Evolutionary conservation across 805 yeast genomes (phyloP), one percentile per base, ranked within the genome.

Genomic region (Candida adriatica): DNA sequence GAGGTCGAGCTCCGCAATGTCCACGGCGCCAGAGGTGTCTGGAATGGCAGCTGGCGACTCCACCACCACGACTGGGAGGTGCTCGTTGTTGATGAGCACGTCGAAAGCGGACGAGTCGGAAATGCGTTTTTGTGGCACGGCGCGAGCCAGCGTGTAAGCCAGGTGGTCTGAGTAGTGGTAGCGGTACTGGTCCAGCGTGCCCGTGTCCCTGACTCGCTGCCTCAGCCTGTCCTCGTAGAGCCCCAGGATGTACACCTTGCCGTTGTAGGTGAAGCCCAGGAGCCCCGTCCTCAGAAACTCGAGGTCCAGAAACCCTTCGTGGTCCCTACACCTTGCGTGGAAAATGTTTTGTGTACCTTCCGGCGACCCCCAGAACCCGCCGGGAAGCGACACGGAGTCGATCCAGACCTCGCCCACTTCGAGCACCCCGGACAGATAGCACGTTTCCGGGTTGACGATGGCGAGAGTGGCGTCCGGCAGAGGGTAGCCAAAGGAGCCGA

Each of bases 401-500:
- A 92, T 83, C 97, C 97, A 92, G 20, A 92, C 79, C 55, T 92
- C 99, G 17, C 98, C 98, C 11, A 92, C 84, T 41, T 81, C 85
- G 48, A 83, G 73, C 29, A 70, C 79, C 3, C 77, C 75, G 5
- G 85, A 82, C 13, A 92, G 60, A 2, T 78, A 63, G 22, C 79
- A 70, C 37, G 90, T 85, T 38, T 92, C 97, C 0, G 97, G 97
- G 51, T 94, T 87, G 0, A 92, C 97, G 18, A 92, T 74, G 0
- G 96, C 96, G 19, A 90, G 55, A 0, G 94, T 84, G 0, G 96
- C 90, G 59, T 90, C 96, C 0, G 96, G 96, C 2, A 92, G 56
- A 1, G 98, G 97, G 48, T 69, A 86, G 0, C 98, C 98, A 65
- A 90, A 92, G 0, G 96, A 81, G 13, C 94, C 94, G 0, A 92